Evolutionary conservation across 192 early-diverging fungal genomes (phyloP), one percentile per base, ranked within the genome.

Genomic region (Podochytrium sp.): DNA sequence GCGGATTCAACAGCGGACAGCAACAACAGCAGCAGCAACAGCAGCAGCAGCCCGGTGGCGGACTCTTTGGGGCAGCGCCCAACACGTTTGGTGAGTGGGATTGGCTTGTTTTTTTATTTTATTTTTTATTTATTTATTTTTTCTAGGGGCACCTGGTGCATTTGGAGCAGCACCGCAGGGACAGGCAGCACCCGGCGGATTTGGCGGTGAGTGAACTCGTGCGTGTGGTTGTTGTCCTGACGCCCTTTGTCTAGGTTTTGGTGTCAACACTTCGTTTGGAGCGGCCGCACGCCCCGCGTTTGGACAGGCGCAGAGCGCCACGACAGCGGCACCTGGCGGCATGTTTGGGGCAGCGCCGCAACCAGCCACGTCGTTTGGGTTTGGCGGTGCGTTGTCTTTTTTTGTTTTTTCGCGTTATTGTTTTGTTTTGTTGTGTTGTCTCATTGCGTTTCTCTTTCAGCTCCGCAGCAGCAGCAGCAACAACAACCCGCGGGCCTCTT

Each of bases 401-500:
- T 30, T 35, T 18, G 10, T 20, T 69, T 20, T 16, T 43, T 12
- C 5, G 20, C 35, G 10, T 43, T 73, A 4, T 3, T 25, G n/a
- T 43, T 43, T 3, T 39, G 37, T 27, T 47, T 47, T 7, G 43
- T 20, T 20, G 43, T 47, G 7, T 20, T 47, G 10, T 7, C 20
- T 47, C 43, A 20, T 20, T 47, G 43, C 7, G 43, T 57, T 37
- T 32, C 33, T 77, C 61, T n/a, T n/a, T n/a, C n/a, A n/a, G 50
- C 33, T 59, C 39, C 14, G 30, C 74, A 69, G 60, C 73, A 39
- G 70, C 65, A 32, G 32, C 73, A 39, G 70, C 65, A 32, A 29
- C 76, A 65, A 63, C 76, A 41, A 33, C 77, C 7, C 59, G n/a
- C 61, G 33, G 69, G 69, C n/a, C 57, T 68, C 62, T 74, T 81